Percentiles rank a stretch among this genome's conserved stretches.
Conservation (phyloP, 306 rosid species). For the Ceratonia siliqua region DNA sequence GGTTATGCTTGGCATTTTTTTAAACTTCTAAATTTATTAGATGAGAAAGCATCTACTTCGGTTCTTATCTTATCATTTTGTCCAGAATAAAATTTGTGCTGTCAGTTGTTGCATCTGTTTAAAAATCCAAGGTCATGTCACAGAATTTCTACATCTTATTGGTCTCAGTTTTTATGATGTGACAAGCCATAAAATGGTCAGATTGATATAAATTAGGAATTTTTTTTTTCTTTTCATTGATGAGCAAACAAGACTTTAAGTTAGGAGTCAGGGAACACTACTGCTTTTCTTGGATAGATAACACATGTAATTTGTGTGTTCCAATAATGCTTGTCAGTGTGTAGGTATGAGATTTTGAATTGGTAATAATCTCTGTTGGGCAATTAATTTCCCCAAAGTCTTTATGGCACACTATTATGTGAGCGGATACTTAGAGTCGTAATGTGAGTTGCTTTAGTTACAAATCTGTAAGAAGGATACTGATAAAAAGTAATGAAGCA, state of each 20-base stretch:
- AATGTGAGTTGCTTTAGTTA: background rate
- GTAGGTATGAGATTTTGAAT: conserved; percentile 8
- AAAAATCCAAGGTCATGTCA: background rate
- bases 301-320: background rate
- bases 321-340: background rate
- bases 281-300: background rate
- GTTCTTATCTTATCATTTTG: conserved; percentile 5
- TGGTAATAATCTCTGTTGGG: background rate
- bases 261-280: background rate
- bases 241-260: background rate
- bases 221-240: background rate
- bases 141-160: no score
- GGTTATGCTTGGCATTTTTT: conserved; percentile 32
- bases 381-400: background rate
- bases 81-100: background rate
- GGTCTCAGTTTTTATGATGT: conserved; percentile 7
- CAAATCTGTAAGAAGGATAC: background rate
- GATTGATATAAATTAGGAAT: background rate
- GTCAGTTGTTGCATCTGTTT: conserved; percentile 10
- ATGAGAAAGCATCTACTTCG: background rate
- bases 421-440: background rate
- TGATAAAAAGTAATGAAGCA: conserved; percentile 32
- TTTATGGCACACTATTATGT: background rate
- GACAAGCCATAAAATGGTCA: conserved; percentile 3
- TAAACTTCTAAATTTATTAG: background rate